Conservation (phyloP, 495 filamentous ascomycete genomes). For the Penicillium waksmanii region DNA sequence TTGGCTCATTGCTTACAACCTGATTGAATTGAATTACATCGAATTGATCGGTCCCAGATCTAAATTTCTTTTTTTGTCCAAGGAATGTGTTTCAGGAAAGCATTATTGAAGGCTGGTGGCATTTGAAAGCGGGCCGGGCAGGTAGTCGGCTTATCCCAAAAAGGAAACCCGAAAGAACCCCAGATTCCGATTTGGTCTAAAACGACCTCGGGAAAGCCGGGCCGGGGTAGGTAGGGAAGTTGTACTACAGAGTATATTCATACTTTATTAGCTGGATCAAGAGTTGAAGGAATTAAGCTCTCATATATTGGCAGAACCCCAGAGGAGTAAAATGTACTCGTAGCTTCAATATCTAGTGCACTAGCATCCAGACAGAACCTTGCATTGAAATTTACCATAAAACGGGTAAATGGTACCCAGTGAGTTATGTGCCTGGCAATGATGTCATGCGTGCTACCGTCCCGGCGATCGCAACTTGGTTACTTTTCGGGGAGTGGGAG, state of each 20-base stretch:
- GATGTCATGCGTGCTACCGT: constrained; percentile 7
- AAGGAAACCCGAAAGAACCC: background rate
- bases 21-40: background rate
- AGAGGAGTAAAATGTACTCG: too few species aligned
- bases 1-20: background rate
- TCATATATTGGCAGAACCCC: too few species aligned
- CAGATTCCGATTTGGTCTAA: background rate
- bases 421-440: background rate
- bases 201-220: background rate
- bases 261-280: too few species aligned
- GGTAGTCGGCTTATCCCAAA: background rate
- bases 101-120: background rate
- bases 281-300: too few species aligned
- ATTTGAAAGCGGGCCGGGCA: constrained; percentile 1
- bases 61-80: background rate
- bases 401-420: background rate
- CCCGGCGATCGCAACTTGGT: background rate
- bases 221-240: constrained; percentile 1
- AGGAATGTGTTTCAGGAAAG: constrained; percentile 2
- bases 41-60: background rate
- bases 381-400: background rate
- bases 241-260: too few species aligned
- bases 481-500: too few species aligned
- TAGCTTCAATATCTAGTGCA: too few species aligned
- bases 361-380: too few species aligned